phyloP scores from a whole-genome alignment of 768 basidiomycete genomes.

The Pisolithus marmoratus region DNA sequence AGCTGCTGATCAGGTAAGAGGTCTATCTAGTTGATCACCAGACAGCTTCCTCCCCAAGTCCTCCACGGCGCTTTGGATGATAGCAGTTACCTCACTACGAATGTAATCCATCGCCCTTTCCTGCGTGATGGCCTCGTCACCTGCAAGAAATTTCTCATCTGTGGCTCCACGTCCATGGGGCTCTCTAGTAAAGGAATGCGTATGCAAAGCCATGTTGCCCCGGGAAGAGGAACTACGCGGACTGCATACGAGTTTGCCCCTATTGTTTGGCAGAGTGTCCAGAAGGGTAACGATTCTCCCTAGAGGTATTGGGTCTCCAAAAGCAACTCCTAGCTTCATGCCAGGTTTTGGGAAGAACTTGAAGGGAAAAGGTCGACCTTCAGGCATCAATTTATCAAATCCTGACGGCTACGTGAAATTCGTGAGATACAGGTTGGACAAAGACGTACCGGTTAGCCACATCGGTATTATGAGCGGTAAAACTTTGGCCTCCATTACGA shows the following conservation, averaged over 20 bases:
- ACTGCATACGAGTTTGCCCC: not conserved
- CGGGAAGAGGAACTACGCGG: not conserved
- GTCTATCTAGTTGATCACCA: slow-evolving; percentile 28
- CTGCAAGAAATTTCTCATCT: not conserved
- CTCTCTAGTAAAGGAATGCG: not conserved
- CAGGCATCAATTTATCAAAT: slow-evolving; percentile 89
- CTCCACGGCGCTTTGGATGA: slow-evolving; percentile 50
- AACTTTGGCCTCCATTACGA: slow-evolving; percentile 63
- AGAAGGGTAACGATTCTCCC: slow-evolving; percentile 29
- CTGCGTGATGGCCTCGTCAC: not conserved
- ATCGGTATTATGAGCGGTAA: slow-evolving; percentile 84
- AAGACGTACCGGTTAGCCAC: slow-evolving; percentile 74
- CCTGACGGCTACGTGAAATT: slow-evolving; percentile 30
- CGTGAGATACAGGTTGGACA: not conserved
- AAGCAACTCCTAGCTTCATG: slow-evolving; percentile 63
- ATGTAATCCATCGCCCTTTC: slow-evolving; percentile 31
- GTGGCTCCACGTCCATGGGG: too few species aligned
- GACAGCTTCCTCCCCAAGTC: slow-evolving; percentile 47
- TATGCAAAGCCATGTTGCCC: not conserved
- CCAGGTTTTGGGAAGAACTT: slow-evolving; percentile 64
- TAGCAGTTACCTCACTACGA: slow-evolving; percentile 49
- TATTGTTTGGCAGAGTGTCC: slow-evolving; percentile 2
- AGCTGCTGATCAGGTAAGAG: not conserved
- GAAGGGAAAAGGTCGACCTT: slow-evolving; percentile 68
- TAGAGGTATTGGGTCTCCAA: slow-evolving; percentile 66